Base-by-base conservation (phyloP, 305 asterid species). In the Solanum hybrid region DNA sequence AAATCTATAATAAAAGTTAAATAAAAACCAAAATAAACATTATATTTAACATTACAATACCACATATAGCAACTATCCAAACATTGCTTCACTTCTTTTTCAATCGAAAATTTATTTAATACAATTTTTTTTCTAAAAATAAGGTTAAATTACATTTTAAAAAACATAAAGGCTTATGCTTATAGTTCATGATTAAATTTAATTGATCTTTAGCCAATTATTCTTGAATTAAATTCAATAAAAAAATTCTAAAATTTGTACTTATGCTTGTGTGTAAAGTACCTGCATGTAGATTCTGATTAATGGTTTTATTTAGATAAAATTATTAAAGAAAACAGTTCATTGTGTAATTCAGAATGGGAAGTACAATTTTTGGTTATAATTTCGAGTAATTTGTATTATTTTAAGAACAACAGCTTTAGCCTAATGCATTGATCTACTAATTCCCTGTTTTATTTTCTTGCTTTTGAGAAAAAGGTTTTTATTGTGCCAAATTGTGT, bases 361-460 rank as follows among this genome's bases (percentile, higher is more conserved):
- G 17, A 89, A 91, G 92, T 91, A 91, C 92, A 91, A 37, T 72
- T 40, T 76, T 72, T 37, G 36, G 29, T 78, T 64, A 66, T 32
- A 56, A 37, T 38, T 78, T 45, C 77, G 31, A 88, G 88, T 29
- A 42, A 32, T 45, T 84, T 84, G 31, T 84, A 51, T 84, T 51
- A 84, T 51, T 84, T 84, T 51, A 84, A 51, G 87, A 84, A 24
- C 10, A 29, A 29, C 3, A 17, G 37, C 87, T 31, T 51, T 7
- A 51, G 1, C 72, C 75, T 17, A 51, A 29, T 84, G 40, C 87
- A 51, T 84, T 51, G 75, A 51, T 84, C 1, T 51, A 60, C 75
- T 84, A 84, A 12, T 84, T 84, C 34, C 72, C 22, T 84, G 87
- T 84, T 84, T 82, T 84, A 29, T 84, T 84, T 45, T 84, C 76